Evolutionary conservation across 192 early-diverging fungal species (phyloP), one percentile per base, ranked within the genome.

Genomic region (Coemansia sp.): DNA sequence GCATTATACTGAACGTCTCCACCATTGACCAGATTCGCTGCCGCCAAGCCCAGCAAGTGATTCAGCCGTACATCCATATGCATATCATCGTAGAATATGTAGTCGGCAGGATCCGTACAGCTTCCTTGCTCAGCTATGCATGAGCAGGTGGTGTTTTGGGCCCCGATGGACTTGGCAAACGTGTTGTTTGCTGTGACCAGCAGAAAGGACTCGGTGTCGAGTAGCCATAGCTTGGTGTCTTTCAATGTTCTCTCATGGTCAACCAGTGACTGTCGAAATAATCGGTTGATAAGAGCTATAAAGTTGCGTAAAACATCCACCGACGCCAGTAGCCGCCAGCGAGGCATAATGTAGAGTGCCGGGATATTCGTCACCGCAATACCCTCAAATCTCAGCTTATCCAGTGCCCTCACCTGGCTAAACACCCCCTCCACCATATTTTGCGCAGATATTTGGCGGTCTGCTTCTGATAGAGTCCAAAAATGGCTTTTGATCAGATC

Each of bases 21-120:
- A 14, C 64, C 64, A 13, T 42, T 30, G 0, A 58, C 57, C 39
- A 59, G 41, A 16, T 54, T 53, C 9, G 64, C 64, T 12, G 64
- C 52, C 2, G 46, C 64, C 15, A 66, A 46, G 0, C 64, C 64
- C 26, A 66, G 57, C 39, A 66, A 14, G 28, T 66, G 64, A 40
- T 59, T 57, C 18, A 66, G 52, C 23, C 64, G 56, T 26, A 59
- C 52, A 35, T 66, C 63, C 63, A 59, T 58, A 36, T 66, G 63
- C n/a, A 59, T 15, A 23, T 58, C 51, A 19, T 66, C 63, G 41
- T 54, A 66, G 19, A 66, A 66, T 7, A 66, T 57, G 43, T 37
- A 66, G 38, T 66, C 63, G 5, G 50, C 51, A 2, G 63, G 63
- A 36, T 66, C 56, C 0, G 7, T 31, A 10, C 63, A 66, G n/a